Conservation (phyloP, 148 eudicot species). For the Rhododendron kiyosumense region DNA sequence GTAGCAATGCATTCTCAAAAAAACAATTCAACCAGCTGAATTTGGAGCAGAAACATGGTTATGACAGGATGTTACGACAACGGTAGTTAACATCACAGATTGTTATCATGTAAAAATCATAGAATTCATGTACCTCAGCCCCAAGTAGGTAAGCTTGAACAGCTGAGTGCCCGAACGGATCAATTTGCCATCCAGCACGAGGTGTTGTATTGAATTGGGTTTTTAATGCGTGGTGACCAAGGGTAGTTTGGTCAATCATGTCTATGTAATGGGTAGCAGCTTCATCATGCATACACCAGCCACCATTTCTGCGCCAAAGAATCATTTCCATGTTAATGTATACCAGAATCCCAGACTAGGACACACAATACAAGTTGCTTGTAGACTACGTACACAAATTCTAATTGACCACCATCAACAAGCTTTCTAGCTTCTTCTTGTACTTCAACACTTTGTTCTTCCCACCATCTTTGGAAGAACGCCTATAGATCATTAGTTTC, state of each 20-base stretch:
- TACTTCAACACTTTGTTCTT: slow-evolving; percentile 40
- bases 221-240: slow-evolving; percentile 63
- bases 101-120: background rate
- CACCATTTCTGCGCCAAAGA: slow-evolving; percentile 64
- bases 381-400: slow-evolving; percentile 51
- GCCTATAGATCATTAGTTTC: slow-evolving; percentile 40
- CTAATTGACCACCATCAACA: slow-evolving; percentile 66
- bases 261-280: slow-evolving; percentile 78
- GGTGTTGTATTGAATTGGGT: slow-evolving; percentile 69
- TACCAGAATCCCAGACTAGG: background rate
- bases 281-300: slow-evolving; percentile 97
- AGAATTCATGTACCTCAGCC: slow-evolving; percentile 48
- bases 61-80: background rate
- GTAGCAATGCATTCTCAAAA: background rate
- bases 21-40: background rate
- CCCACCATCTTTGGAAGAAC: slow-evolving; percentile 88
- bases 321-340: background rate
- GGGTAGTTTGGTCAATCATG: slow-evolving; percentile 91
- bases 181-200: slow-evolving; percentile 96
- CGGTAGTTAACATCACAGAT: background rate
- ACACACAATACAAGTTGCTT: background rate
- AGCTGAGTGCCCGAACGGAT: slow-evolving; percentile 94
- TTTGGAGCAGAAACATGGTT: slow-evolving; percentile 1
- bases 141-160: slow-evolving; percentile 87
- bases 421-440: slow-evolving; percentile 57